phyloP scores from a whole-genome alignment of 2,329 filamentous ascomycete species.

The Fusarium sublunatum region DNA sequence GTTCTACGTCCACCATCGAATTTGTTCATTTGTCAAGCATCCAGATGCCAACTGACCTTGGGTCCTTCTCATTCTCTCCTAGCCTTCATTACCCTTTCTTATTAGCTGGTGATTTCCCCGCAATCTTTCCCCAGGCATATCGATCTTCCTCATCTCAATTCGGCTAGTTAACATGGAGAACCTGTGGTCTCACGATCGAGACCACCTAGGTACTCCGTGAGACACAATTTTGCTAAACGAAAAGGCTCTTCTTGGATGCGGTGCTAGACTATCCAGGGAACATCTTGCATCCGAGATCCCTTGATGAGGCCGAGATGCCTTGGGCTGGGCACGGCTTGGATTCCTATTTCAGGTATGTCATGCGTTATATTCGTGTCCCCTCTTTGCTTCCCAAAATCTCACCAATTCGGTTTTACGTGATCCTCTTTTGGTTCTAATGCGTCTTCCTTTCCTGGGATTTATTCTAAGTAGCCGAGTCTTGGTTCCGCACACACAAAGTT shows the following conservation, averaged over 20 bases:
- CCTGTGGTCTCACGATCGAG: constrained; percentile 16
- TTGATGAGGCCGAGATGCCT: not conserved
- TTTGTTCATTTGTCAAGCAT: not conserved
- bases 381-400: not conserved
- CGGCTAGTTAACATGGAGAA: constrained; percentile 1
- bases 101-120: constrained; percentile 21
- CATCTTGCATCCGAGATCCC: constrained; percentile 12
- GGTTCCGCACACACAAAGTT: constrained; percentile 2
- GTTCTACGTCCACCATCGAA: not conserved
- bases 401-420: too few species aligned
- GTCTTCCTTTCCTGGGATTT: constrained; percentile 1
- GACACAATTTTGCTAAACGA: not conserved
- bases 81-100: constrained; percentile 2
- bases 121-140: constrained; percentile 21
- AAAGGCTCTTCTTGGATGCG: constrained; percentile 1
- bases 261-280: constrained; percentile 14
- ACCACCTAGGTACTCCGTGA: not conserved
- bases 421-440: not conserved
- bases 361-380: not conserved
- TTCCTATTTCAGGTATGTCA: constrained; percentile 28
- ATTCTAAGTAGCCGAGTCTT: not conserved
- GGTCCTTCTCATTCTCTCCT: not conserved
- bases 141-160: constrained; percentile 14
- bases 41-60: not conserved
- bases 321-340: constrained; percentile 10